These are phyloP conservation scores for Aspergillus aculeatinus DNA, from an alignment of 2,329 filamentous ascomycete species.

Conservation along the genomic window DNA sequence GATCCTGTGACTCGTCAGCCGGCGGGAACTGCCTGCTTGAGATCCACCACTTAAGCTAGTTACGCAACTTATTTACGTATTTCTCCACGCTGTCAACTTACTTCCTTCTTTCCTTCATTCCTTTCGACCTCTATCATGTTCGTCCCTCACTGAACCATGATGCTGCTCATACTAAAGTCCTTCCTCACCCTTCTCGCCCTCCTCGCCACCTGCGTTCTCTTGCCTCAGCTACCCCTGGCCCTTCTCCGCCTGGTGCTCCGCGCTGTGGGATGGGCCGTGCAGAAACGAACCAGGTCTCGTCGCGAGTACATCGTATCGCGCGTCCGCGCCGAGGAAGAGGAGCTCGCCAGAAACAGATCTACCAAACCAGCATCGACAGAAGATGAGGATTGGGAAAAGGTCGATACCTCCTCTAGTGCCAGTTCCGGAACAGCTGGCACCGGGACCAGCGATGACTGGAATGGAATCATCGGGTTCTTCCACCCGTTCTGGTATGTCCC, in stretches of 20 bases:
- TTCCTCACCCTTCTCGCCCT: slow-evolving; percentile 34
- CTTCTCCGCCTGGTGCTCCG: slow-evolving; percentile 39
- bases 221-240: slow-evolving; percentile 35
- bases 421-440: slow-evolving; percentile 44
- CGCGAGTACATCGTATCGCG: slow-evolving; percentile 54
- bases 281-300: slow-evolving; percentile 63
- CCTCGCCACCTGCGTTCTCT: slow-evolving; percentile 33
- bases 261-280: slow-evolving; percentile 60
- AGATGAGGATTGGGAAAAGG: slow-evolving; percentile 70
- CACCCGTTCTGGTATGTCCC: slow-evolving; percentile 84
- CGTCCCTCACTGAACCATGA: slow-evolving; percentile 18
- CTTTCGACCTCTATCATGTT: neutral
- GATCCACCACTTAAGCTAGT: neutral
- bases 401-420: slow-evolving; percentile 56
- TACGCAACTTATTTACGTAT: neutral
- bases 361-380: slow-evolving; percentile 31
- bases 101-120: neutral
- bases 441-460: slow-evolving; percentile 64
- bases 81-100: slow-evolving; percentile 6
- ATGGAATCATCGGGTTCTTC: slow-evolving; percentile 90
- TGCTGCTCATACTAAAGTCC: slow-evolving; percentile 36
- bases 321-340: slow-evolving; percentile 47
- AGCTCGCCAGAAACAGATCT: slow-evolving; percentile 28
- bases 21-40: neutral
- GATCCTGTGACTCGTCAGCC: neutral